Evolutionary conservation across 192 early-diverging fungal genomes (phyloP), one percentile per base, ranked within the genome.

Genomic region (Mortierella hygrophila): DNA sequence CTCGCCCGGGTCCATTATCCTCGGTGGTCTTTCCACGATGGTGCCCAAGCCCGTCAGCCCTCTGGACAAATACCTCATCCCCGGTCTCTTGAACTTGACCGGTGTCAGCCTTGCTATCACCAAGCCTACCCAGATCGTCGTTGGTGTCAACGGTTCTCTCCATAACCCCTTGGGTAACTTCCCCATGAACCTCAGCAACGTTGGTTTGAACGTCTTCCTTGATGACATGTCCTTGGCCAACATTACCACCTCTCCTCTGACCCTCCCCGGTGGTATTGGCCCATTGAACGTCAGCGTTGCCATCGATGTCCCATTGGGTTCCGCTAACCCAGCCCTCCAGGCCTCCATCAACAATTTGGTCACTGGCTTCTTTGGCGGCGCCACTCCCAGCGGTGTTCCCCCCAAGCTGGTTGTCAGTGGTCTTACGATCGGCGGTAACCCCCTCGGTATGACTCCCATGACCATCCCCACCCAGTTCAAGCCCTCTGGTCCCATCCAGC

Each of bases 11-110:
- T 81, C 79, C 1, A 86, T 86, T 52, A 70, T 86, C 41, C 68
- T 72, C 16, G 84, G 84, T 38, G 55, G 70, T 4, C 79, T 86
- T n/a, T 52, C 79, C 4, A 23, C 60, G 3, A 78, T 86, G 79
- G 84, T 86, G 13, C 84, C 84, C 71, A 86, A 81, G 52, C 79
- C 84, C 21, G 60, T 70, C 49, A 86, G 84, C 52, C 21, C 80
- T 37, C 21, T 86, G 11, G 84, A 86, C 49, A 81, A 86, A 37
- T 86, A 81, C 72, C 79, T 86, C 16, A 72, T 81, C 23, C 84
- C 84, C 42, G 84, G 84, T 75, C 79, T 86, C 52, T 40, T 81
- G 55, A 86, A 86, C 84, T 49, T 86, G 42, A 86, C 84, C 15
- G 29, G 68, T 21, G 70, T 72, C 21, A 60, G 79, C 16, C 5